Evolutionary conservation across 2,329 filamentous ascomycete species (phyloP).

Genomic region (Trichoderma sp.): DNA sequence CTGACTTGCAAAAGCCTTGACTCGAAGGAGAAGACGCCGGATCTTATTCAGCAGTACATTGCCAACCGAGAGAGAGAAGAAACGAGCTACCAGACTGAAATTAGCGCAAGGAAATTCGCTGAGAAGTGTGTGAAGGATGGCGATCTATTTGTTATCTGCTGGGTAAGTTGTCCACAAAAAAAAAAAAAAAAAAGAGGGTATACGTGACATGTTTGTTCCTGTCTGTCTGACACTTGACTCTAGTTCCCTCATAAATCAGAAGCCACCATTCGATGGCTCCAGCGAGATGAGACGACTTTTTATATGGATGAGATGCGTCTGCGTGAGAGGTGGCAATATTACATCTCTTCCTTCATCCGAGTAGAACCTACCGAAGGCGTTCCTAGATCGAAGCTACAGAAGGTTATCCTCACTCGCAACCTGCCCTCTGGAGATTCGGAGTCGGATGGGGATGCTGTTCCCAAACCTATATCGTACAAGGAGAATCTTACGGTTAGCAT

Average conservation of each 20-base stretch:
- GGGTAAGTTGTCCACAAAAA: slow-evolving; percentile 60
- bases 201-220: background rate
- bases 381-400: slow-evolving; percentile 59
- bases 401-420: slow-evolving; percentile 69
- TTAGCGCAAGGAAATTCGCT: slow-evolving; percentile 84
- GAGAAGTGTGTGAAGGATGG: slow-evolving; percentile 91
- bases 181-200: background rate
- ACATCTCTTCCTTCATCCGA: slow-evolving; percentile 87
- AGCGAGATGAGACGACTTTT: slow-evolving; percentile 70
- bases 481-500: slow-evolving; percentile 71
- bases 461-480: slow-evolving; percentile 58
- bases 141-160: slow-evolving; percentile 85
- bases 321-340: slow-evolving; percentile 86
- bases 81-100: slow-evolving; percentile 85
- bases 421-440: slow-evolving; percentile 60
- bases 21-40: slow-evolving; percentile 86
- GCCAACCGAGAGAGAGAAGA: slow-evolving; percentile 76
- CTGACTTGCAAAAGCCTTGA: slow-evolving; percentile 82
- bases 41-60: slow-evolving; percentile 85
- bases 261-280: slow-evolving; percentile 68
- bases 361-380: slow-evolving; percentile 85
- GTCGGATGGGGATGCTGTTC: slow-evolving; percentile 60
- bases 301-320: slow-evolving; percentile 85
- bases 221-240: slow-evolving; percentile 25
- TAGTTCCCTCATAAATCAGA: slow-evolving; percentile 65